These are phyloP conservation scores for Castanea crenata DNA, from an alignment of 306 rosid genomes.

Conservation along the genomic window DNA sequence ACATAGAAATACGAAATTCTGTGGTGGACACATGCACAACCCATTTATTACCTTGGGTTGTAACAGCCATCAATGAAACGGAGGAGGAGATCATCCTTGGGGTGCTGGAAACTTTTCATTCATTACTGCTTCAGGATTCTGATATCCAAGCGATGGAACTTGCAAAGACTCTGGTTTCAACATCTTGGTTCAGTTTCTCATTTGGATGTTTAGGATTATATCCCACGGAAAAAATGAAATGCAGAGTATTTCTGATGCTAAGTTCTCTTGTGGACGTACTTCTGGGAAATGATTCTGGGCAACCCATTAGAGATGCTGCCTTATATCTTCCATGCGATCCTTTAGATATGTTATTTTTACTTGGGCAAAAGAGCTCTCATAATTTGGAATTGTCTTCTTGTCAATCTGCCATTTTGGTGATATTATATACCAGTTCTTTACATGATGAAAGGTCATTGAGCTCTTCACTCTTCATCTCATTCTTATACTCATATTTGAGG, in stretches of 20 bases:
- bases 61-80: constrained; percentile 50
- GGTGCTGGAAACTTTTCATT: constrained; percentile 72
- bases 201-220: constrained; percentile 86
- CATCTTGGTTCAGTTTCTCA: constrained; percentile 82
- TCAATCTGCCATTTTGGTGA: constrained; percentile 74
- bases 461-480: constrained; percentile 9
- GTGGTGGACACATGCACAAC: constrained; percentile 51
- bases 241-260: constrained; percentile 69
- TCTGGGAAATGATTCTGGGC: constrained; percentile 68
- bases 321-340: constrained; percentile 76
- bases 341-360: constrained; percentile 70
- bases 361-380: constrained; percentile 64
- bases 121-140: constrained; percentile 54
- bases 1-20: constrained; percentile 40
- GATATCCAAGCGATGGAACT: constrained; percentile 41
- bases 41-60: constrained; percentile 79
- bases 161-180: constrained; percentile 55
- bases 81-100: constrained; percentile 79
- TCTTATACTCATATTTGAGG: not conserved
- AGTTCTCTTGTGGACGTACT: constrained; percentile 72
- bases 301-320: constrained; percentile 63
- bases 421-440: constrained; percentile 67
- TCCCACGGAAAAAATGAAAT: constrained; percentile 66
- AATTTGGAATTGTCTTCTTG: constrained; percentile 59
- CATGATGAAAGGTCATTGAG: constrained; percentile 74